A percentile compares a stretch with the other conserved stretches of the same genome.
phyloP scores from a whole-genome alignment of 768 basidiomycete genomes.

The Auriscalpium vulgare region DNA sequence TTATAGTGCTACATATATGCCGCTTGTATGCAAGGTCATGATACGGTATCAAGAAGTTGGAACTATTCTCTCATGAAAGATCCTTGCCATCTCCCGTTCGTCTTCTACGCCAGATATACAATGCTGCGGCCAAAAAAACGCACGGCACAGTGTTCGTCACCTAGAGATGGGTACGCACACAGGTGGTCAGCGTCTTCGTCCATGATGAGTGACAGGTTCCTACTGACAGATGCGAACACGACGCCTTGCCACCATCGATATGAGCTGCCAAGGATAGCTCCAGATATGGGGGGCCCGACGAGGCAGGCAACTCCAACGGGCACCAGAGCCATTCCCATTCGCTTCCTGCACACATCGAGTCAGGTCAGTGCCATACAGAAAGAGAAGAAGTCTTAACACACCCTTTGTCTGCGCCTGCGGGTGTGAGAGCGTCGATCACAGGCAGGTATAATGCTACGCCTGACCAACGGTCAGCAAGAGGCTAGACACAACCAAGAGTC shows the following conservation, averaged over 20 bases:
- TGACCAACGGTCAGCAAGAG: background rate
- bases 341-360: background rate
- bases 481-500: no score
- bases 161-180: background rate
- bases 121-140: background rate
- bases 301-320: background rate
- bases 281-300: background rate
- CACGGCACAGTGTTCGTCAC: background rate
- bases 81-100: background rate
- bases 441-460: background rate
- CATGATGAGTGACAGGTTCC: no score
- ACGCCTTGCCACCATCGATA: background rate
- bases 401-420: background rate
- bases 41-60: no score
- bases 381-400: background rate
- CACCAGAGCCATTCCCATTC: background rate
- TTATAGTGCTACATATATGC: no score
- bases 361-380: background rate
- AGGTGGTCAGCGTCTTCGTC: background rate
- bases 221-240: background rate
- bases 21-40: no score
- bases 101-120: background rate
- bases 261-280: background rate
- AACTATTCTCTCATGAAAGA: no score
- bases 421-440: background rate